Evolutionary conservation across 2,329 filamentous ascomycete species (phyloP).

Genomic region (Alternaria novae-zelandiae): DNA sequence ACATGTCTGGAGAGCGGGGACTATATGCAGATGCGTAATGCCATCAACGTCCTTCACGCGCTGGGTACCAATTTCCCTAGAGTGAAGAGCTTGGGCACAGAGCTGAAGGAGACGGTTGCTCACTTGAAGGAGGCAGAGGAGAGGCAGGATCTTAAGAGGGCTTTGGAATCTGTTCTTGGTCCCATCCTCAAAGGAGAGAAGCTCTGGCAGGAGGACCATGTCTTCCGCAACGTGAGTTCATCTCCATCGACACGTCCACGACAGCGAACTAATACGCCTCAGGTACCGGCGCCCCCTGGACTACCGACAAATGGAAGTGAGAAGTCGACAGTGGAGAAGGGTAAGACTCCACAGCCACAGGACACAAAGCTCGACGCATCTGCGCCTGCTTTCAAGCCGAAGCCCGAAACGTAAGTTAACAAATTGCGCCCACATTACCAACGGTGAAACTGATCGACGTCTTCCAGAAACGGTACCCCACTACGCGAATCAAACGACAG

Average conservation of each 20-base stretch:
- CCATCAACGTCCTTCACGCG: constrained; percentile 84
- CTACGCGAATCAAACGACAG: constrained; percentile 22
- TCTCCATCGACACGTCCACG: background rate
- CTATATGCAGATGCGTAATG: constrained; percentile 98
- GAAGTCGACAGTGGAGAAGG: constrained; percentile 36
- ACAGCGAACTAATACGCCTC: constrained; percentile 14
- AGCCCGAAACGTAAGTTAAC: constrained; percentile 34
- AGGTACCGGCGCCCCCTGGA: constrained; percentile 31
- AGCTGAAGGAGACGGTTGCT: constrained; percentile 70
- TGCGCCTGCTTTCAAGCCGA: constrained; percentile 70
- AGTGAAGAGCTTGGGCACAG: constrained; percentile 83
- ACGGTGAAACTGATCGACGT: constrained; percentile 20
- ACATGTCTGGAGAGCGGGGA: constrained; percentile 81
- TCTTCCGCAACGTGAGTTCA: constrained; percentile 69
- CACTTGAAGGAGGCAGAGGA: constrained; percentile 63
- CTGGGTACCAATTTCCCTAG: constrained; percentile 84
- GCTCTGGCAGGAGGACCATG: constrained; percentile 76
- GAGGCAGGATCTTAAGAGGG: constrained; percentile 76
- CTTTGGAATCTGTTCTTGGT: constrained; percentile 73
- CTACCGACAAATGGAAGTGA: constrained; percentile 38
- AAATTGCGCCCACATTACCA: background rate
- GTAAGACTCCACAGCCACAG: constrained; percentile 54
- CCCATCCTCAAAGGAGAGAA: constrained; percentile 71
- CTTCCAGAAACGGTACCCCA: constrained; percentile 34
- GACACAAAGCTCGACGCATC: constrained; percentile 57